Conservation (phyloP, 2,329 filamentous ascomycete genomes). For the Xylaria sp. region DNA sequence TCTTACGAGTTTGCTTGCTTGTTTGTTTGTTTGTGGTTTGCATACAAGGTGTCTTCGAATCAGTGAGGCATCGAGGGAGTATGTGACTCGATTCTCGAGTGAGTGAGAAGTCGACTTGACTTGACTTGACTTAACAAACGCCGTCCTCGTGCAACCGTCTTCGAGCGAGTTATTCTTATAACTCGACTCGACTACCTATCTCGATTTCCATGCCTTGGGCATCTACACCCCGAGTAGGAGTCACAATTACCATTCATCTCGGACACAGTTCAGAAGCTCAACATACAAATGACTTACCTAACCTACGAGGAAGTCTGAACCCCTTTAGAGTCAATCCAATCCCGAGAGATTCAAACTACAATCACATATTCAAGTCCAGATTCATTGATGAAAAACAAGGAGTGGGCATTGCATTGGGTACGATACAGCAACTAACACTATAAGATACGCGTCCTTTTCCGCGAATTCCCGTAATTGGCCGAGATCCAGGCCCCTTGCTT, state of each 20-base stretch:
- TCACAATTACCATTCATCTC: too few relatives aligned
- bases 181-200: too few relatives aligned
- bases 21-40: neutral
- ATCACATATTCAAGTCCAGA: neutral
- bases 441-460: neutral
- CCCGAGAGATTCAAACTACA: neutral
- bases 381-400: constrained; percentile 11
- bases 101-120: too few relatives aligned
- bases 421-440: constrained; percentile 15
- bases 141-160: too few relatives aligned
- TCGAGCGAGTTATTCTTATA: neutral
- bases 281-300: too few relatives aligned
- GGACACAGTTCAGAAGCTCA: too few relatives aligned
- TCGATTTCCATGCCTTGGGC: too few relatives aligned
- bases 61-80: too few relatives aligned
- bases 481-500: constrained; percentile 6
- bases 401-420: constrained; percentile 26
- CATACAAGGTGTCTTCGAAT: neutral
- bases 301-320: neutral
- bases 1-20: too few relatives aligned
- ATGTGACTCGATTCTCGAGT: too few relatives aligned
- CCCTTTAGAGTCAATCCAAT: neutral
- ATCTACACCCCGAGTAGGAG: too few relatives aligned
- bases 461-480: neutral
- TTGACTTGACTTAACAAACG: too few relatives aligned